Base-by-base conservation (phyloP, 2,329 filamentous ascomycete species). In the Arthrobotrys iridis region DNA sequence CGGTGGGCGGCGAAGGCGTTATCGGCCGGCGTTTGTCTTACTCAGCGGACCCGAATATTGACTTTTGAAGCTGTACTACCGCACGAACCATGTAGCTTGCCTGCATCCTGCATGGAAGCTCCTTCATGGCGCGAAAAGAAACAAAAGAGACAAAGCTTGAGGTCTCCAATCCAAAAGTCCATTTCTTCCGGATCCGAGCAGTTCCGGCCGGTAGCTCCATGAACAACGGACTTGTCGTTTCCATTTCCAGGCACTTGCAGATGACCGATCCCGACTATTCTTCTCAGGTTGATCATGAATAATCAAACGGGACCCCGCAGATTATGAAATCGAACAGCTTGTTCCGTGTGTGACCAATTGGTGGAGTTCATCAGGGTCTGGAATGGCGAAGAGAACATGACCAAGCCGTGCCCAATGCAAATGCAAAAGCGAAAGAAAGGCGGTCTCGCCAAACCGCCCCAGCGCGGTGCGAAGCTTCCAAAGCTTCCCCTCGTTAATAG, bases 121-220 rank as follows among this genome's bases (percentile, higher is more conserved):
- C n/a, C n/a, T 52, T 10, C 2, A 28, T 52, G 13, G 46, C 26
- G 33, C 26, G 46, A 28, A 10, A 33, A 52, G 33, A 52, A n/a
- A n/a, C n/a, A n/a, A n/a, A n/a, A n/a, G n/a, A n/a, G n/a, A n/a
- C n/a, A n/a, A 30, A 40, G 64, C 50, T 66, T 46, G 46, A 52
- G 10, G 46, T 50, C 11, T 24, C 41, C 13, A 24, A 15, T 18
- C 11, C 6, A 57, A 46, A n/a, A n/a, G n/a, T n/a, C n/a, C n/a
- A n/a, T n/a, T 55, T 60, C 24, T 70, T 70, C 68, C 62, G 55
- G 62, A 74, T 74, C 70, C 70, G 70, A 74, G 35, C 41, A 46
- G 50, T 46, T 65, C 70, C 70, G 70, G 68, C 41, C 37, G 46
- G 37, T 65, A 46, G 46, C 35, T 48, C 22, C 20, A 37, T 22